Evolutionary conservation across 2,329 filamentous ascomycete species (phyloP).

Genomic region (Penicillium sp.): DNA sequence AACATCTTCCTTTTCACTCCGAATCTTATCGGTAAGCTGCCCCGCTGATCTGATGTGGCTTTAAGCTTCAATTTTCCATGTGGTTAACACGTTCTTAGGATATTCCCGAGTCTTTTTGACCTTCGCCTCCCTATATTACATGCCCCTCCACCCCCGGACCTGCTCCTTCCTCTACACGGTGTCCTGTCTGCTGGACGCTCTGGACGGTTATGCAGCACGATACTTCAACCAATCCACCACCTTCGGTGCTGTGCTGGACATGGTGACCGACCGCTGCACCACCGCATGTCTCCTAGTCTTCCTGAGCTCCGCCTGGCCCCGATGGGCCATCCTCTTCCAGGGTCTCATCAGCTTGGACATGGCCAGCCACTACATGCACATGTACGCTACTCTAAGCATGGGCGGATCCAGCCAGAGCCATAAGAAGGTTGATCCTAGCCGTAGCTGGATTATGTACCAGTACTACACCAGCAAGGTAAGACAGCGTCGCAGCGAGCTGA

Average conservation of each 20-base stretch:
- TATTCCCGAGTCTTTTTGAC: slow-evolving; percentile 78
- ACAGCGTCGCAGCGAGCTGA: no score
- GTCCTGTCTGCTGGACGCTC: slow-evolving; percentile 90
- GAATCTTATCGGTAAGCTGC: slow-evolving; percentile 70
- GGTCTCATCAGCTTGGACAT: slow-evolving; percentile 87
- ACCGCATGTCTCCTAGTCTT: slow-evolving; percentile 94
- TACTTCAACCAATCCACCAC: slow-evolving; percentile 86
- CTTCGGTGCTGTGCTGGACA: slow-evolving; percentile 95
- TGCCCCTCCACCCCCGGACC: slow-evolving; percentile 96
- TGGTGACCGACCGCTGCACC: slow-evolving; percentile 98
- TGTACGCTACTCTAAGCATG: slow-evolving; percentile 93
- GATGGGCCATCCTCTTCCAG: slow-evolving; percentile 94
- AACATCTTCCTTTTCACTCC: slow-evolving; percentile 83
- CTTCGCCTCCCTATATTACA: slow-evolving; percentile 93
- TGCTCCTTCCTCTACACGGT: slow-evolving; percentile 84
- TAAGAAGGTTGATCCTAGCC: slow-evolving; percentile 86
- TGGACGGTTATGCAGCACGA: slow-evolving; percentile 91
- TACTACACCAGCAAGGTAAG: slow-evolving; percentile 96
- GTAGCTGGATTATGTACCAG: slow-evolving; percentile 85
- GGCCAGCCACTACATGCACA: slow-evolving; percentile 97
- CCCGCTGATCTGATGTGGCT: background rate
- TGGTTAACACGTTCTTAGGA: slow-evolving; percentile 50
- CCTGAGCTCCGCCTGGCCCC: slow-evolving; percentile 87
- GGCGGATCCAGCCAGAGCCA: slow-evolving; percentile 77
- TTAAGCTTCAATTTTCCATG: background rate